phyloP scores from a whole-genome alignment of 1,284 basidiomycete species.

The Rhodofomes roseus region DNA sequence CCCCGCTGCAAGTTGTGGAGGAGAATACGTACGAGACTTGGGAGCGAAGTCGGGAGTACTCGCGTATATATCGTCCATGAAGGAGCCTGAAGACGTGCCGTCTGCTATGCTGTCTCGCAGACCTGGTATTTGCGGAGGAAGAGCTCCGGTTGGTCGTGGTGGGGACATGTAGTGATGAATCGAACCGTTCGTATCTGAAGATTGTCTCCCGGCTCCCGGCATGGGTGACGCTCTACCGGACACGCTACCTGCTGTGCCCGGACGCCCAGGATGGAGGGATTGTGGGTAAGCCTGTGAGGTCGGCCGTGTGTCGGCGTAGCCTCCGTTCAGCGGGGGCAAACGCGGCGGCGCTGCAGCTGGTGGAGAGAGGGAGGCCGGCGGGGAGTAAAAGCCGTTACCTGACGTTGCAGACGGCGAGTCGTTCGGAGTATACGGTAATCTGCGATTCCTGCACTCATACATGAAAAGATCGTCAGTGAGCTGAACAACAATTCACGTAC shows the following conservation, averaged over 20 bases:
- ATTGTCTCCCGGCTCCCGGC: background rate
- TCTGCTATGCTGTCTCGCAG: background rate
- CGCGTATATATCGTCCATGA: background rate
- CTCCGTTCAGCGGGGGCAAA: slow-evolving; percentile 15
- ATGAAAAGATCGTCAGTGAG: background rate
- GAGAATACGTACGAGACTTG: background rate
- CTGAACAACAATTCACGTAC: slow-evolving; percentile 16
- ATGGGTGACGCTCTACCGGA: background rate
- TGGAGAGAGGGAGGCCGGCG: slow-evolving; percentile 10
- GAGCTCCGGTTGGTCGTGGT: background rate
- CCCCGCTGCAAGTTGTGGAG: background rate
- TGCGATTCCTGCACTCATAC: slow-evolving; percentile 11
- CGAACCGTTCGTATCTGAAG: background rate
- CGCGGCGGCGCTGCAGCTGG: slow-evolving; percentile 12
- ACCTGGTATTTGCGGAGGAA: background rate
- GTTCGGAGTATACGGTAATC: slow-evolving; percentile 15
- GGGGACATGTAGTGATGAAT: background rate
- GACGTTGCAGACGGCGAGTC: slow-evolving; percentile 2
- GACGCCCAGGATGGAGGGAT: background rate
- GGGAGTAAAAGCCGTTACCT: slow-evolving; percentile 8
- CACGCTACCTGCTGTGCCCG: background rate
- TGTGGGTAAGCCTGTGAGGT: slow-evolving; percentile 5
- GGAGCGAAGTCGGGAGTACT: background rate
- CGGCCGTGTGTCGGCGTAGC: slow-evolving; percentile 15
- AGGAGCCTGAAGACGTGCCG: background rate